These are phyloP conservation scores for Solanum hybrid DNA, from an alignment of 305 asterid species.

Conservation along the genomic window DNA sequence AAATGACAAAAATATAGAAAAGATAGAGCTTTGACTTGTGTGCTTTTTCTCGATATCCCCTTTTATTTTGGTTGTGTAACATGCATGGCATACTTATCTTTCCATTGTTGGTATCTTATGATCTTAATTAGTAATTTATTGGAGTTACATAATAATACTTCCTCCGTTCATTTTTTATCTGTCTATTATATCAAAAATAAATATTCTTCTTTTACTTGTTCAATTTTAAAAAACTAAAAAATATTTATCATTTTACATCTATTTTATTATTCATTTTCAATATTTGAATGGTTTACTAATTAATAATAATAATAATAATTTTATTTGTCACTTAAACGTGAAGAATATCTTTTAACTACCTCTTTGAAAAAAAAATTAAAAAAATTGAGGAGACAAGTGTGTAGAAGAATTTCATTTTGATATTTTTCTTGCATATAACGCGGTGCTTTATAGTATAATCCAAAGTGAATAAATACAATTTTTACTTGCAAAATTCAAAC, in stretches of 20 bases:
- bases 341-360: slow-evolving; percentile 39
- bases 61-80: slow-evolving; percentile 3
- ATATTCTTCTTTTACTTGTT: not conserved
- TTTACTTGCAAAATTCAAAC: slow-evolving; percentile 41
- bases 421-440: slow-evolving; percentile 35
- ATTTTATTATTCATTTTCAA: not conserved
- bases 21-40: slow-evolving; percentile 15
- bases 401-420: slow-evolving; percentile 5
- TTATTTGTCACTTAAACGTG: not conserved
- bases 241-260: not conserved
- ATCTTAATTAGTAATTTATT: not conserved
- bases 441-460: slow-evolving; percentile 39
- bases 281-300: not conserved
- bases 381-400: slow-evolving; percentile 29
- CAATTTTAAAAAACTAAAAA: not conserved
- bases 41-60: slow-evolving; percentile 3
- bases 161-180: not conserved
- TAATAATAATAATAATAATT: not conserved
- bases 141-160: slow-evolving; percentile 6
- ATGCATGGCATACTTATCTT: slow-evolving; percentile 4
- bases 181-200: not conserved
- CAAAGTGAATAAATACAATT: slow-evolving; percentile 19
- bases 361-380: slow-evolving; percentile 38
- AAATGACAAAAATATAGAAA: slow-evolving; percentile 10
- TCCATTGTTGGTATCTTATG: not conserved